phyloP scores from a whole-genome alignment of 1,284 basidiomycete genomes.

The Athelia psychrophila region DNA sequence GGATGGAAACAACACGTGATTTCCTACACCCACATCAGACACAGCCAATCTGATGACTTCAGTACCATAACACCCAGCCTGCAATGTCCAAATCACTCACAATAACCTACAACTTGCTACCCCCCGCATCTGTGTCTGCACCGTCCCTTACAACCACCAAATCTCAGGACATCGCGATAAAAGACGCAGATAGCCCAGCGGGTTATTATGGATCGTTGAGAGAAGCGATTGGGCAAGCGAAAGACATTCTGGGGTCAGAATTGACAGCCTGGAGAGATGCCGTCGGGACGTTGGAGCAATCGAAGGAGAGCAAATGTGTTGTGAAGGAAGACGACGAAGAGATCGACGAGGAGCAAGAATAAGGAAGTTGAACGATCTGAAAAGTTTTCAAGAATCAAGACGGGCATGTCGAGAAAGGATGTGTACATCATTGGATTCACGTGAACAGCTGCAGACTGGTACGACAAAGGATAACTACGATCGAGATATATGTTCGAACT shows the following conservation, averaged over 20 bases:
- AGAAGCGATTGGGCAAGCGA: conserved; percentile 47
- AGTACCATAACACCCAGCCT: no score
- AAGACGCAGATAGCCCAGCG: not conserved
- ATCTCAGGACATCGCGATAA: not conserved
- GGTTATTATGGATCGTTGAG: conserved; percentile 53
- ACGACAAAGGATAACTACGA: not conserved
- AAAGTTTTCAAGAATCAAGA: not conserved
- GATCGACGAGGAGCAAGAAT: conserved; percentile 26
- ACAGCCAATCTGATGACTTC: no score
- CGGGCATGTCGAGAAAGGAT: not conserved
- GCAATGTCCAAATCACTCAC: not conserved
- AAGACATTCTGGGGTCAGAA: conserved; percentile 53
- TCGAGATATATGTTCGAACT: conserved; percentile 34
- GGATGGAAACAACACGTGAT: no score
- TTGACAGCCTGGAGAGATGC: conserved; percentile 69
- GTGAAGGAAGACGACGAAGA: conserved; percentile 37
- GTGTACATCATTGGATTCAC: no score
- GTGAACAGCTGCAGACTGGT: not conserved
- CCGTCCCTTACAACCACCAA: not conserved
- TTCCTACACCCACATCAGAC: no score
- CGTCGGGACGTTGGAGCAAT: conserved; percentile 56
- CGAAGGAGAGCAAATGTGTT: conserved; percentile 43
- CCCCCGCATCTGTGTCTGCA: not conserved
- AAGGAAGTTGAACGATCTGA: conserved; percentile 2
- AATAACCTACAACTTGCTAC: not conserved